Evolutionary conservation across 495 filamentous ascomycete genomes (phyloP).

Genomic region (Parathielavia hyrcaniae): DNA sequence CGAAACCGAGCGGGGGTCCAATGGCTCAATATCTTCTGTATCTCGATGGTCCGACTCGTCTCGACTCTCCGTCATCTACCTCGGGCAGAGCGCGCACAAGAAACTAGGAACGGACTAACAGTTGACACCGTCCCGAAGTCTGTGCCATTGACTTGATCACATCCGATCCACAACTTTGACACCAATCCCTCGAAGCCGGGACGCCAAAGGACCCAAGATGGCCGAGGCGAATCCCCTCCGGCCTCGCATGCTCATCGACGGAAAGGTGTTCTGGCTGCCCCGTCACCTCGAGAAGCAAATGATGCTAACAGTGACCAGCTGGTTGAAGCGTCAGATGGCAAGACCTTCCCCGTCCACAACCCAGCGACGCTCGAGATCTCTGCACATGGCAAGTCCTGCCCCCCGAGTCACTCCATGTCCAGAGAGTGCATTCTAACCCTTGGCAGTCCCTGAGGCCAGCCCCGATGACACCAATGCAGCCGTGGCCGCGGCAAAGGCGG

Average conservation of each 20-base stretch:
- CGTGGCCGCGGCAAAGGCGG: slow-evolving; percentile 53
- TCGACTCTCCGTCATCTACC: no score
- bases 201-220: slow-evolving; percentile 1
- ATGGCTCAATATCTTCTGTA: background rate
- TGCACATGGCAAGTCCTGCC: slow-evolving; percentile 18
- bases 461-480: slow-evolving; percentile 50
- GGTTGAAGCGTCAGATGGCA: slow-evolving; percentile 32
- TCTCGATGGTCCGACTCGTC: no score
- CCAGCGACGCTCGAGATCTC: slow-evolving; percentile 30
- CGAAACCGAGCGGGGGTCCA: background rate
- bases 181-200: background rate
- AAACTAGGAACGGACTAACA: no score
- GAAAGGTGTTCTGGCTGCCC: slow-evolving; percentile 24
- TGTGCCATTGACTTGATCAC: no score
- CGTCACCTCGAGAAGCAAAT: background rate
- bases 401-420: no score
- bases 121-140: background rate
- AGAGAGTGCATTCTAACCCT: background rate
- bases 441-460: slow-evolving; percentile 31
- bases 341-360: slow-evolving; percentile 26
- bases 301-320: slow-evolving; percentile 24
- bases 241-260: slow-evolving; percentile 37
- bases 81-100: no score
- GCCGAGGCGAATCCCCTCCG: background rate
- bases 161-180: no score